Evolutionary conservation across 805 yeast species (phyloP).

Genomic region (Clavispora asparagi): DNA sequence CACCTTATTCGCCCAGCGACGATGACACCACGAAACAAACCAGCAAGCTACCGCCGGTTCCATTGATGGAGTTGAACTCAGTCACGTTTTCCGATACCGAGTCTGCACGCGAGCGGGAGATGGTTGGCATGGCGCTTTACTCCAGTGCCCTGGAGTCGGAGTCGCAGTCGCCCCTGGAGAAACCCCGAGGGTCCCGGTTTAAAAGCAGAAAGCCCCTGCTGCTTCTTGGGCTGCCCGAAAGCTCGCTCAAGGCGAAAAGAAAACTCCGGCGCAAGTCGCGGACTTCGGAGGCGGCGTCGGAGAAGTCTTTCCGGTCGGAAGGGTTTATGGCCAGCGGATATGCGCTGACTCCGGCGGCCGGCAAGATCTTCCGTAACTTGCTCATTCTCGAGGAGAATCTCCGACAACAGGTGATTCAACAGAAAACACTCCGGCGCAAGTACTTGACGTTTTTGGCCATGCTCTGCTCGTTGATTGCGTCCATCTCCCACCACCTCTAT

Average conservation of each 20-base stretch:
- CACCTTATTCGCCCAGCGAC: constrained; percentile 1
- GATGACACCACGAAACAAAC: not conserved
- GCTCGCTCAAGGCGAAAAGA: constrained; percentile 2
- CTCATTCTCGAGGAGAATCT: constrained; percentile 81
- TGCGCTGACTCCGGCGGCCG: constrained; percentile 42
- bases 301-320: constrained; percentile 12
- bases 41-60: constrained; percentile 1
- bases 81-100: constrained; percentile 4
- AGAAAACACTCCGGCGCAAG: constrained; percentile 58
- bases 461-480: constrained; percentile 36
- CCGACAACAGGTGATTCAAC: constrained; percentile 73
- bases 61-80: constrained; percentile 2
- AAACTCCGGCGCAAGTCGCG: constrained; percentile 10
- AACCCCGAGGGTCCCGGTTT: constrained; percentile 3
- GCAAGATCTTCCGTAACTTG: constrained; percentile 75
- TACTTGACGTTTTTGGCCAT: constrained; percentile 49
- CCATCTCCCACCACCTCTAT: constrained; percentile 35
- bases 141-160: constrained; percentile 18
- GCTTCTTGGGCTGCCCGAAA: constrained; percentile 4
- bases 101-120: constrained; percentile 3
- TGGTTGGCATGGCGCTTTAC: constrained; percentile 6
- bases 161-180: constrained; percentile 5
- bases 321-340: constrained; percentile 13
- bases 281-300: constrained; percentile 11
- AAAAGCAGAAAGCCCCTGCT: constrained; percentile 2